These are phyloP conservation scores for Cladosporium cucumerinum DNA, from an alignment of 2,329 filamentous ascomycete genomes.

Conservation along the genomic window DNA sequence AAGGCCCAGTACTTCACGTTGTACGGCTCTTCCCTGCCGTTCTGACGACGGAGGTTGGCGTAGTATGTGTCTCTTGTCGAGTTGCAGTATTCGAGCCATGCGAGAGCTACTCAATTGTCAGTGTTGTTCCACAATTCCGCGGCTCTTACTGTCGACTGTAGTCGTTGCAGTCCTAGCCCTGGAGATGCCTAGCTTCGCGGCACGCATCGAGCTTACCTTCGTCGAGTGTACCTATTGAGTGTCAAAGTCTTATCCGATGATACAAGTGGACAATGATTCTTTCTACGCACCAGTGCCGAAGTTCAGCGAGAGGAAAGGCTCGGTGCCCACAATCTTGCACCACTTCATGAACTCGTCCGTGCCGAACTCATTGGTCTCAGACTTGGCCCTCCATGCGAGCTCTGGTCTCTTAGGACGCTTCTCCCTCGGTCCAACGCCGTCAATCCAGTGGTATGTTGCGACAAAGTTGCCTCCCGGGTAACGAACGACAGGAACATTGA, in stretches of 20 bases:
- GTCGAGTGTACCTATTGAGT: constrained; percentile 41
- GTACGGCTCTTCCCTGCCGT: constrained; percentile 74
- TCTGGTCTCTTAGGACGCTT: constrained; percentile 65
- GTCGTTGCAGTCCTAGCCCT: background rate
- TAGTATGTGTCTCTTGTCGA: constrained; percentile 73
- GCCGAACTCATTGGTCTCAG: constrained; percentile 75
- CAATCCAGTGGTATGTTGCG: constrained; percentile 81
- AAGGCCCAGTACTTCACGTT: constrained; percentile 83
- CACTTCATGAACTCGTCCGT: constrained; percentile 85
- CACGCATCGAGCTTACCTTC: constrained; percentile 45
- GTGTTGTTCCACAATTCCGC: background rate
- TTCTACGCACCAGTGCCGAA: constrained; percentile 64
- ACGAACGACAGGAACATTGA: constrained; percentile 71
- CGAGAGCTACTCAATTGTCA: constrained; percentile 50
- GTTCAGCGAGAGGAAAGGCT: constrained; percentile 78
- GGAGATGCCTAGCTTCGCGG: no score
- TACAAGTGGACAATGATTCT: background rate
- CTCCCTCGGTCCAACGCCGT: constrained; percentile 72
- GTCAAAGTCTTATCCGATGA: constrained; percentile 15
- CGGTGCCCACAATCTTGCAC: constrained; percentile 68
- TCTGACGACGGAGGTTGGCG: constrained; percentile 71
- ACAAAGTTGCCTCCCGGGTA: constrained; percentile 84
- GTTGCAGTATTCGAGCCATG: constrained; percentile 86
- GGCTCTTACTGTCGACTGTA: background rate
- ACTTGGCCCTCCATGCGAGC: constrained; percentile 69